Evolutionary conservation across 2,329 filamentous ascomycete species (phyloP), one percentile per base, ranked within the genome.

Genomic region (Pseudocercospora musae): DNA sequence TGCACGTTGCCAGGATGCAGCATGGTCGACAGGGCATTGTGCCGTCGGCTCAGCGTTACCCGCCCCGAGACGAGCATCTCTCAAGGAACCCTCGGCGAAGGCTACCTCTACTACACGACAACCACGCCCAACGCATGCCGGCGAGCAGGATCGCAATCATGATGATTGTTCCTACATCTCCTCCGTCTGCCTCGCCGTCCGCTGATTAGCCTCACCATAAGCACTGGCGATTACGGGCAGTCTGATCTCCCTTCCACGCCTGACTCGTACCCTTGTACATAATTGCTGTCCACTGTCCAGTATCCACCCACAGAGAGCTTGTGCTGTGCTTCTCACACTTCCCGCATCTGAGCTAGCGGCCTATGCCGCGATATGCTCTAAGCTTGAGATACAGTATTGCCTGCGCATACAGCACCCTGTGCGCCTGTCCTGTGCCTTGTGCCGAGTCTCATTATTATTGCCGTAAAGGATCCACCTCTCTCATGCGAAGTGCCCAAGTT

Each of bases 261-360:
- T 58, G 60, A 61, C 60, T 62, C 60, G 60, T 48, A 42, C 23
- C 60, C 60, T 57, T 52, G 60, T 37, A 37, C 37, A 27, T 23
- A 44, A 54, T 23, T 50, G 54, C 59, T 50, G 27, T 23, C 37
- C 13, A 13, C n/a, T n/a, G n/a, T n/a, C n/a, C n/a, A n/a, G n/a
- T n/a, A n/a, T n/a, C n/a, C n/a, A n/a, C n/a, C n/a, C n/a, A n/a
- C n/a, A n/a, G n/a, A n/a, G n/a, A n/a, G n/a, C n/a, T n/a, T 21
- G n/a, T 21, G n/a, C n/a, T 58, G 55, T 31, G 42, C 46, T 53
- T 18, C 56, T 54, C 21, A 23, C 46, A 25, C 44, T 53, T 21
- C 57, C 57, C 61, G 44, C 61, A 55, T 63, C 25, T 56, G 48
- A 58, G 40, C 58, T 60, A 63, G 58, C 54, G 54, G 56, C 42